phyloP scores from a whole-genome alignment of 257 asterid genomes.

The Nicotiana otophora region DNA sequence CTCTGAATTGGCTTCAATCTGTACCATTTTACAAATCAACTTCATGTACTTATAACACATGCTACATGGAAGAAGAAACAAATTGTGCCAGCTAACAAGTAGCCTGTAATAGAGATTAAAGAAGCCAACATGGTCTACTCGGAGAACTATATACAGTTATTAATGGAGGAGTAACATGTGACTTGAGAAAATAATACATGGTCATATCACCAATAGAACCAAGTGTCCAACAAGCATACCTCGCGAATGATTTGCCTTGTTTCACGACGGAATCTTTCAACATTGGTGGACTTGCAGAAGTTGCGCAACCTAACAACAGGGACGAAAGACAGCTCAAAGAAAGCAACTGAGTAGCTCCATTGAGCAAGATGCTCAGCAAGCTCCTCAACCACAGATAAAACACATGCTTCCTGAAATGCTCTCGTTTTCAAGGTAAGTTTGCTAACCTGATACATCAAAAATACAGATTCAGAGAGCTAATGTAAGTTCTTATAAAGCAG shows the following conservation, averaged over 20 bases:
- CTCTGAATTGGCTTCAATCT: constrained; percentile 75
- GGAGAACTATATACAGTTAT: not conserved
- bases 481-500: not conserved
- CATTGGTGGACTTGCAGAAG: constrained; percentile 82
- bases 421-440: constrained; percentile 72
- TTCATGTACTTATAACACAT: constrained; percentile 15
- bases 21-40: constrained; percentile 19
- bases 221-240: constrained; percentile 34
- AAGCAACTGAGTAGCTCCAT: constrained; percentile 86
- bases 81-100: not conserved
- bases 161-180: not conserved
- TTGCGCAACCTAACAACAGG: constrained; percentile 66
- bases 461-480: constrained; percentile 8
- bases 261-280: constrained; percentile 83
- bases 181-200: not conserved
- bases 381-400: constrained; percentile 78
- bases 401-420: constrained; percentile 90
- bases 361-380: constrained; percentile 84
- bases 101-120: not conserved
- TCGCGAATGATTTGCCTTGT: constrained; percentile 60
- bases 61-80: not conserved
- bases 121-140: not conserved
- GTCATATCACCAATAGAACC: not conserved
- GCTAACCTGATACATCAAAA: constrained; percentile 52
- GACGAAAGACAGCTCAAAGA: constrained; percentile 73